Conservation (phyloP, 2,329 filamentous ascomycete genomes). For the Fusarium nygamai region DNA sequence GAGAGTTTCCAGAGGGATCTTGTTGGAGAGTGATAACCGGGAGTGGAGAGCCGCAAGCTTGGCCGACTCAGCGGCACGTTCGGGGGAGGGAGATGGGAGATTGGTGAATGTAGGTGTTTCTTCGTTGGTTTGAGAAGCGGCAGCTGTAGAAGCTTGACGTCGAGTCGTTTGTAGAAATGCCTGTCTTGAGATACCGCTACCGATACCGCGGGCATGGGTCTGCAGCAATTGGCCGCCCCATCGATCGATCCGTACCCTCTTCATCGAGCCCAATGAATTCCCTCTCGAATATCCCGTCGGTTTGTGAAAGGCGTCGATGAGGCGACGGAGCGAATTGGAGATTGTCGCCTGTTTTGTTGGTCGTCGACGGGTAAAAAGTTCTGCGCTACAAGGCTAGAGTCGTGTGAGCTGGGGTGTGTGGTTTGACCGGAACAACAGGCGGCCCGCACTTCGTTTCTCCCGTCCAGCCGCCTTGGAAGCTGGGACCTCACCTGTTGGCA, state of each 20-base stretch:
- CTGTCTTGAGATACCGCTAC: conserved; percentile 30
- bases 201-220: conserved; percentile 33
- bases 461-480: conserved; percentile 21
- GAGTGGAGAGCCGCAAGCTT: conserved; percentile 95
- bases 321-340: conserved; percentile 9
- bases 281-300: conserved; percentile 27
- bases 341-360: conserved; percentile 25
- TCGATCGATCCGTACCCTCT: conserved; percentile 55
- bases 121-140: conserved; percentile 36
- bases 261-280: conserved; percentile 48
- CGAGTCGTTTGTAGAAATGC: conserved; percentile 37
- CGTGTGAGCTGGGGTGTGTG: conserved; percentile 46
- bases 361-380: conserved; percentile 49
- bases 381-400: conserved; percentile 45
- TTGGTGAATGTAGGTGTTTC: conserved; percentile 41
- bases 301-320: conserved; percentile 23
- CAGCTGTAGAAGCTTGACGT: conserved; percentile 48
- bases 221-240: conserved; percentile 55
- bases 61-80: conserved; percentile 75
- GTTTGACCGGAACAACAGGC: conserved; percentile 39
- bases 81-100: conserved; percentile 77
- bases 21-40: conserved; percentile 82
- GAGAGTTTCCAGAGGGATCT: conserved; percentile 86
- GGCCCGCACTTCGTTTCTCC: conserved; percentile 35
- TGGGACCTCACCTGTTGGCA: conserved; percentile 29